Conservation (phyloP, 108 stramenopile genomes). For the Fistulifera pelliculosa region DNA sequence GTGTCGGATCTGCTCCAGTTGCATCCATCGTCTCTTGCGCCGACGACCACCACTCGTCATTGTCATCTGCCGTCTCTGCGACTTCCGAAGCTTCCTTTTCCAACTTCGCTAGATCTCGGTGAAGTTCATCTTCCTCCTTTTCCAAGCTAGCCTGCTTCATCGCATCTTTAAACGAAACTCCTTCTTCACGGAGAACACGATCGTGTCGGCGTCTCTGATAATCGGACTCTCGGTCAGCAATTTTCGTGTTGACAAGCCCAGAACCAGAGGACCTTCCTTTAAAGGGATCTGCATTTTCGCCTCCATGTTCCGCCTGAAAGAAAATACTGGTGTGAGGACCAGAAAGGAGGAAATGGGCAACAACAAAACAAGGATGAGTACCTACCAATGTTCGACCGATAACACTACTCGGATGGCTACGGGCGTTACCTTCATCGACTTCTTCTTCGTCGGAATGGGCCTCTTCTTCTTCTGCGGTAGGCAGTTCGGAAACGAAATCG, state of each 20-base stretch:
- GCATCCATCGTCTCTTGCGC: conserved; percentile 77
- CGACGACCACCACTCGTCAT: conserved; percentile 17
- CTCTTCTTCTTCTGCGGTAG: conserved; percentile 33
- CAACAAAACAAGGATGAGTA: neutral
- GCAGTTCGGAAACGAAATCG: conserved; percentile 28
- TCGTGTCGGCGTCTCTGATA: conserved; percentile 80
- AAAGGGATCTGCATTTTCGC: conserved; percentile 63
- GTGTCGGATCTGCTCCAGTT: conserved; percentile 8
- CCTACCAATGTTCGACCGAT: neutral
- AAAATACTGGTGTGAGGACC: neutral
- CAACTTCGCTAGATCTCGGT: conserved; percentile 31
- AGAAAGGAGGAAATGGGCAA: neutral
- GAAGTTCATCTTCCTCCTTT: conserved; percentile 55
- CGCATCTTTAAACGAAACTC: conserved; percentile 78
- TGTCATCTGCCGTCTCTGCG: neutral
- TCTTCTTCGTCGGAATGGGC: conserved; percentile 21
- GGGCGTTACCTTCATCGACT: conserved; percentile 27
- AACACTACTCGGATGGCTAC: conserved; percentile 3
- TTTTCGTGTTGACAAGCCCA: conserved; percentile 72
- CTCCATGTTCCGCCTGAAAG: conserved; percentile 21
- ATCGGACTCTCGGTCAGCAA: conserved; percentile 78
- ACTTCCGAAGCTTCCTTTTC: conserved; percentile 9
- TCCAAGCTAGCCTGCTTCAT: conserved; percentile 74
- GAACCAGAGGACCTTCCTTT: conserved; percentile 50
- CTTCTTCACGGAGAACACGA: conserved; percentile 67